Base-by-base conservation (phyloP, 163 green algal genomes). In the Scenedesmus sp. region DNA sequence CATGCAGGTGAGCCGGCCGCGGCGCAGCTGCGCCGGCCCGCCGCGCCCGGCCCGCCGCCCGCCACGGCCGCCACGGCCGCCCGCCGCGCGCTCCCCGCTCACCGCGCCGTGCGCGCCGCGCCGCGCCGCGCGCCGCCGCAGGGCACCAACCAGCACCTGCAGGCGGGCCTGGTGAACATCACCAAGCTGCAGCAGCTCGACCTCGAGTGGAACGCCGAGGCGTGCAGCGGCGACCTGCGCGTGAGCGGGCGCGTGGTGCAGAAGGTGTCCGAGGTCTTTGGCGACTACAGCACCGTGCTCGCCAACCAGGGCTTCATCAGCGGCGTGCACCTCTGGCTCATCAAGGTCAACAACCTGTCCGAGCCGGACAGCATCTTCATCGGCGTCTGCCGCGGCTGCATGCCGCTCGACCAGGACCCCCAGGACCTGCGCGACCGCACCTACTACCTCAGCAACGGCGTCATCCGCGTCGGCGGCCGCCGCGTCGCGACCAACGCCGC, bases 291-390 rank as follows among this genome's bases (percentile, higher is more conserved):
- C 33, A 91, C 87, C 11, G 87, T 91, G 33, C 83, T 91, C 0
- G 80, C 75, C 47, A 85, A 84, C 70, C 71, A 87, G 71, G 84
- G 87, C 31, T 91, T 91, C 74, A 89, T 89, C 64, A 89, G 84
- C 1, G 87, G 87, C 4, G 87, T 91, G 34, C 87, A 91, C 78
- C 47, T 91, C 60, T 91, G 87, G 87, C 85, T 91, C 1, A 62
- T 91, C 57, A 90, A 89, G 75, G 80, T 91, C 34, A 88, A 89
- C 80, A 86, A 87, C 78, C 80, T 91, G 15, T 86, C 80, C 50
- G 87, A 91, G 75, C 87, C 85, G 13, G 87, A 91, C 78, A 83
- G 62, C 45, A 90, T 91, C 56, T 91, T 91, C 83, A 91, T 91
- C 33, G 87, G 87, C 17, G 87, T 91, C 7, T 90, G 87, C 85